These are phyloP conservation scores for Aspergillus pseudonomiae DNA, from an alignment of 2,329 filamentous ascomycete species.

Conservation along the genomic window DNA sequence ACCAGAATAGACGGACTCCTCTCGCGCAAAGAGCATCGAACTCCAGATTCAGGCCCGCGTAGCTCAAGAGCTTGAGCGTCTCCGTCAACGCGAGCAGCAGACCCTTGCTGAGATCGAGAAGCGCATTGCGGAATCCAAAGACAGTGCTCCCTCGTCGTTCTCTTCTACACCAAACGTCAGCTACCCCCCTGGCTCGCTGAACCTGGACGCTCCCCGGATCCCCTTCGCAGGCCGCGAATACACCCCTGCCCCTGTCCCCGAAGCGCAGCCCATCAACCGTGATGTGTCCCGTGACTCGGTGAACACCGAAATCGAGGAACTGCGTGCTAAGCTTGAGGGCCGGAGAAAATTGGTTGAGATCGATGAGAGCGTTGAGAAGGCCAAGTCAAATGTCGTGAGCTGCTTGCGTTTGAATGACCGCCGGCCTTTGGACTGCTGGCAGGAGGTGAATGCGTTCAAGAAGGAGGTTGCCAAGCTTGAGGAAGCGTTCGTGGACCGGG, in stretches of 20 bases:
- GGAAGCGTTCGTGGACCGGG: constrained; percentile 83
- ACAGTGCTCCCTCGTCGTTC: constrained; percentile 28
- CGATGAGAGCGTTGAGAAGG: constrained; percentile 72
- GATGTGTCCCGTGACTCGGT: constrained; percentile 57
- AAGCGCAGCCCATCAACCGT: constrained; percentile 37
- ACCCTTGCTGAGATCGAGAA: constrained; percentile 71
- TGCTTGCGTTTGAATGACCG: constrained; percentile 85
- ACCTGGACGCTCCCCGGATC: constrained; percentile 47
- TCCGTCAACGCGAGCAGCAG: constrained; percentile 70
- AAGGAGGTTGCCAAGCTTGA: constrained; percentile 84
- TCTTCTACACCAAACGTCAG: constrained; percentile 23
- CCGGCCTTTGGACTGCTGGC: constrained; percentile 89
- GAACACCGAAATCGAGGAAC: constrained; percentile 59
- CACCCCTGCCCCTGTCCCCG: constrained; percentile 26
- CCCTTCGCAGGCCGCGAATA: constrained; percentile 46
- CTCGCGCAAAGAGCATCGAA: constrained; percentile 80
- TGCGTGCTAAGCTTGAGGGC: constrained; percentile 62
- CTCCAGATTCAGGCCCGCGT: constrained; percentile 88
- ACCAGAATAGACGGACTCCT: constrained; percentile 74
- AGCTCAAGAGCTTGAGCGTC: constrained; percentile 77
- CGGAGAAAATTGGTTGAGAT: constrained; percentile 64
- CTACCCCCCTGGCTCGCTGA: constrained; percentile 34
- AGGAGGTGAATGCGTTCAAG: constrained; percentile 90
- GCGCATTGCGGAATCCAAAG: constrained; percentile 52
- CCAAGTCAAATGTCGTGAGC: constrained; percentile 73